Percentiles rank a stretch among this genome's conserved stretches.
These are phyloP conservation scores for Metschnikowia matae DNA, from an alignment of 805 yeast species.

Conservation along the genomic window DNA sequence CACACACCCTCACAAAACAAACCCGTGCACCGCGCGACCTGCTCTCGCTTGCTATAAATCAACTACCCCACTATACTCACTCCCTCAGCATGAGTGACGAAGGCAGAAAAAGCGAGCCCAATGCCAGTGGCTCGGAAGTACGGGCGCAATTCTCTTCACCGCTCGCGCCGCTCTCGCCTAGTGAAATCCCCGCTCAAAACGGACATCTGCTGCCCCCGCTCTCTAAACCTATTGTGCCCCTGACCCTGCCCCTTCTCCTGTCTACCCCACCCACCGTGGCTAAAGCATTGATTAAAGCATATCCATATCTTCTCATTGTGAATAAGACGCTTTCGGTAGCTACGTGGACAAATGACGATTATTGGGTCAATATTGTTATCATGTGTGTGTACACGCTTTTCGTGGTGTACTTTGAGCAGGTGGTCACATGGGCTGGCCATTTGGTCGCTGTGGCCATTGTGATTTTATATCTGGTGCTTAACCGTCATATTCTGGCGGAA, in stretches of 20 bases:
- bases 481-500: slow-evolving; percentile 52
- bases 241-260: slow-evolving; percentile 76
- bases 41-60: slow-evolving; percentile 3
- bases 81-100: slow-evolving; percentile 12
- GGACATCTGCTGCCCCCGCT: background rate
- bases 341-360: slow-evolving; percentile 90
- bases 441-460: slow-evolving; percentile 59
- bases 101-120: slow-evolving; percentile 10
- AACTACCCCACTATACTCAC: background rate
- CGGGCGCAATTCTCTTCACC: slow-evolving; percentile 26
- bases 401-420: slow-evolving; percentile 73
- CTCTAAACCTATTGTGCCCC: slow-evolving; percentile 26
- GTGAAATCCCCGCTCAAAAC: background rate
- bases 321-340: slow-evolving; percentile 66
- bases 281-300: slow-evolving; percentile 73
- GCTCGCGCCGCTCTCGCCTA: slow-evolving; percentile 3
- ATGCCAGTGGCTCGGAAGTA: slow-evolving; percentile 18
- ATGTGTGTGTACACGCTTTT: slow-evolving; percentile 51
- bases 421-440: slow-evolving; percentile 82
- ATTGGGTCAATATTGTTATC: slow-evolving; percentile 66
- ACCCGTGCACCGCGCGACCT: background rate
- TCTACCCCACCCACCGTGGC: slow-evolving; percentile 91
- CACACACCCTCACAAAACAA: background rate
- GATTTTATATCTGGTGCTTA: slow-evolving; percentile 56
- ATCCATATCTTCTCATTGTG: slow-evolving; percentile 76